A percentile compares a stretch with the other conserved stretches of the same genome.
Evolutionary conservation across 345 rosid species (phyloP).

Genomic region (Eucalyptus marginata): DNA sequence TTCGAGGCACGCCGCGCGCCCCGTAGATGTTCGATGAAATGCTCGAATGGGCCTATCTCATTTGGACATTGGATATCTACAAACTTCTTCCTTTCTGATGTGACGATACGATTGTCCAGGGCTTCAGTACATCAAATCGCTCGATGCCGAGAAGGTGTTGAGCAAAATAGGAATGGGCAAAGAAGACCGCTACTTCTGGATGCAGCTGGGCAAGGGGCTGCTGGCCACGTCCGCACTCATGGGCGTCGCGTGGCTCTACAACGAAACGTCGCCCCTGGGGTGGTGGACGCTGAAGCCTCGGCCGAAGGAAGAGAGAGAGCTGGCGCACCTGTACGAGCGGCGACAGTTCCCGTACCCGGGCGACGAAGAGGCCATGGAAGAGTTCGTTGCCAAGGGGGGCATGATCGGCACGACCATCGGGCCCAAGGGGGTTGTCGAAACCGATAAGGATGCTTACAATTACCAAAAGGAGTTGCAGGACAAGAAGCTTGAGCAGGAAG

Average conservation of each 20-base stretch:
- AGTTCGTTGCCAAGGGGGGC: conserved; percentile 69
- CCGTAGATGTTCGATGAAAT: conserved; percentile 14
- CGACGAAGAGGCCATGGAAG: conserved; percentile 82
- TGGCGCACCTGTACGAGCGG: conserved; percentile 73
- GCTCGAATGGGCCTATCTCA: background rate
- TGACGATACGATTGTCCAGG: conserved; percentile 13
- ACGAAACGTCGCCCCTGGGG: conserved; percentile 77
- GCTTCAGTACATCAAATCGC: conserved; percentile 34
- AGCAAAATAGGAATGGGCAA: conserved; percentile 62
- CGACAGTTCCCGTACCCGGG: conserved; percentile 85
- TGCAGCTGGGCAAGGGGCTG: conserved; percentile 74
- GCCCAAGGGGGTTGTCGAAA: conserved; percentile 54
- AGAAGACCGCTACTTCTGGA: conserved; percentile 66
- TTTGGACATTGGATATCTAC: background rate
- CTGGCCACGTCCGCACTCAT: conserved; percentile 58
- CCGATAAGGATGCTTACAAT: conserved; percentile 35
- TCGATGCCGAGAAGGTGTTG: conserved; percentile 39
- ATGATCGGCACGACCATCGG: conserved; percentile 69
- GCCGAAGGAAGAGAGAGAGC: conserved; percentile 71
- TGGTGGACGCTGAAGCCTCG: conserved; percentile 91
- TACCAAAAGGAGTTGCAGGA: conserved; percentile 56
- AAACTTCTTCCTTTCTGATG: background rate
- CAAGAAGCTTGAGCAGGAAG: conserved; percentile 63
- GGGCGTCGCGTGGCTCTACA: conserved; percentile 65
- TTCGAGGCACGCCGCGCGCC: background rate